Percentiles rank a stretch among this genome's conserved stretches.
These are phyloP conservation scores for Debaryomycetaceae sp. DNA, from an alignment of 1,139 yeast species.

Conservation along the genomic window DNA sequence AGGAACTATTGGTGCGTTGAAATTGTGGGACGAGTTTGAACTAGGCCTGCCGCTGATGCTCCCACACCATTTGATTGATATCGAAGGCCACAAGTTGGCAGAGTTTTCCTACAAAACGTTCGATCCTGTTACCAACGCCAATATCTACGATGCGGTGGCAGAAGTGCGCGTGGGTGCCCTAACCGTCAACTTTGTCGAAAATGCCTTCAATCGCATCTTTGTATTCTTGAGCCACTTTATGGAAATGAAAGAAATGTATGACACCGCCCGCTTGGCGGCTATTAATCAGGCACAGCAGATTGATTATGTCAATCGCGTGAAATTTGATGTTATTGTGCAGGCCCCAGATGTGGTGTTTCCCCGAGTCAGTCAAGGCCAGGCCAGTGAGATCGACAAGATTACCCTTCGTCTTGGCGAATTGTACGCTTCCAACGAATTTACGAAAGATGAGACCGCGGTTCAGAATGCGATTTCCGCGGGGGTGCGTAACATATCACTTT, in stretches of 20 bases:
- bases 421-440: conserved; percentile 55
- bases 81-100: conserved; percentile 76
- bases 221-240: conserved; percentile 65
- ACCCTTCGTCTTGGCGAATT: conserved; percentile 79
- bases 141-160: conserved; percentile 48
- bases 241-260: conserved; percentile 80
- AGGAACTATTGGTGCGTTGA: conserved; percentile 72
- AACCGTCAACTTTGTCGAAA: conserved; percentile 68
- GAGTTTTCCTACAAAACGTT: conserved; percentile 77
- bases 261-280: conserved; percentile 81
- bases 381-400: conserved; percentile 43
- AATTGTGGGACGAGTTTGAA: conserved; percentile 62
- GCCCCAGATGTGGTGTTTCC: conserved; percentile 87
- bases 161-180: conserved; percentile 69
- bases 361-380: conserved; percentile 30
- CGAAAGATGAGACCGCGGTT: conserved; percentile 10
- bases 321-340: conserved; percentile 57
- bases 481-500: conserved; percentile 55
- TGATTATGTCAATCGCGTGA: conserved; percentile 51
- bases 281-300: conserved; percentile 53
- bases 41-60: conserved; percentile 51
- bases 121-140: conserved; percentile 40
- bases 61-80: conserved; percentile 57
- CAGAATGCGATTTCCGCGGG: conserved; percentile 56
- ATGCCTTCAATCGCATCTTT: conserved; percentile 59